These are phyloP conservation scores for Jamesozyma rosinii DNA, from an alignment of 805 yeast genomes.

Conservation along the genomic window DNA sequence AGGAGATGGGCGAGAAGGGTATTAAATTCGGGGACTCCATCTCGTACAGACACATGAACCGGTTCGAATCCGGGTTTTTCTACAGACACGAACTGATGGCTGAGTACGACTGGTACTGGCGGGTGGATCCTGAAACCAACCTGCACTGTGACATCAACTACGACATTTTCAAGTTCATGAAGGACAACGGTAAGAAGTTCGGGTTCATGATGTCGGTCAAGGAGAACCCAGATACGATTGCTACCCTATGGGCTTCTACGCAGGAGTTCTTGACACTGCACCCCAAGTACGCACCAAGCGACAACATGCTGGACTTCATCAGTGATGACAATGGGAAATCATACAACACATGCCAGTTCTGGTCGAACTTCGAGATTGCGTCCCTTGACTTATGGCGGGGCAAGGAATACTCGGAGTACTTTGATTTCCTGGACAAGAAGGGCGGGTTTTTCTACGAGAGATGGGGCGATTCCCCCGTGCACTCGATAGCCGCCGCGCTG, in stretches of 20 bases:
- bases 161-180: conserved; percentile 75
- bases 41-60: conserved; percentile 82
- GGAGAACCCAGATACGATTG: conserved; percentile 62
- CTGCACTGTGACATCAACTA: conserved; percentile 68
- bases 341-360: conserved; percentile 69
- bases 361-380: conserved; percentile 73
- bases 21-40: conserved; percentile 55
- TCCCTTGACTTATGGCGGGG: conserved; percentile 58
- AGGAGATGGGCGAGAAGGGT: conserved; percentile 29
- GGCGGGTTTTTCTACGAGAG: conserved; percentile 81
- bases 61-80: conserved; percentile 79
- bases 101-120: conserved; percentile 81
- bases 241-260: conserved; percentile 68
- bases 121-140: conserved; percentile 78
- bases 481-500: conserved; percentile 46
- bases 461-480: conserved; percentile 90
- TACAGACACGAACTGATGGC: conserved; percentile 59
- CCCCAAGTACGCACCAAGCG: conserved; percentile 15
- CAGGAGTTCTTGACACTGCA: conserved; percentile 45
- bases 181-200: conserved; percentile 59
- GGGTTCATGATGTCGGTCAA: conserved; percentile 69
- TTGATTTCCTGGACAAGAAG: conserved; percentile 48
- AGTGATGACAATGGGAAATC: conserved; percentile 51
- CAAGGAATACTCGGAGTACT: conserved; percentile 45
- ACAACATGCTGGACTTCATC: conserved; percentile 52